Conservation (phyloP, 805 yeast species). For the Metschnikowia borealis region DNA sequence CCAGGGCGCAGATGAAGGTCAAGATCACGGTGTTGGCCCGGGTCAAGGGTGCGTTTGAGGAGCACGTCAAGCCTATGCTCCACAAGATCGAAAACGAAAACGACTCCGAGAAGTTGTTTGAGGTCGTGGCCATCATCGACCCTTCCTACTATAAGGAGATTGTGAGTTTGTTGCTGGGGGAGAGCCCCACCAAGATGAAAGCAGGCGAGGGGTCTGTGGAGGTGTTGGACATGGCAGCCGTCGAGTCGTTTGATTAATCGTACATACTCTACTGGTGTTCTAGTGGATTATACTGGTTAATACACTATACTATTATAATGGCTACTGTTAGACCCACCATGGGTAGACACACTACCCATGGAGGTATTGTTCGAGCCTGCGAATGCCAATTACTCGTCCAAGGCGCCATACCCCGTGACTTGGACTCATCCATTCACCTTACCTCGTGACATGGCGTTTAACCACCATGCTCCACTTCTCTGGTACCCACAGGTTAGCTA, state of each 20-base stretch:
- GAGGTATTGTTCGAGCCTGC: no score
- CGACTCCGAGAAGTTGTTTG: slow-evolving; percentile 40
- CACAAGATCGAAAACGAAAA: slow-evolving; percentile 38
- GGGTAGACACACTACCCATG: no score
- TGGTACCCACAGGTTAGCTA: no score
- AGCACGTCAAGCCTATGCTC: slow-evolving; percentile 31
- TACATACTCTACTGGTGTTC: no score
- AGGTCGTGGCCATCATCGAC: slow-evolving; percentile 64
- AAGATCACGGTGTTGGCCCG: slow-evolving; percentile 56
- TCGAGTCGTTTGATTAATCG: slow-evolving; percentile 40
- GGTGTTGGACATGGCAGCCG: slow-evolving; percentile 84
- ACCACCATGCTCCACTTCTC: no score
- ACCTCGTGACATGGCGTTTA: no score
- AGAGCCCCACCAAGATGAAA: slow-evolving; percentile 36
- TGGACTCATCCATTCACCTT: no score
- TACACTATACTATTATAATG: neutral
- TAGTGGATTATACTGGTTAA: neutral
- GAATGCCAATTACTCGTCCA: no score
- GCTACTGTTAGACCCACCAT: no score
- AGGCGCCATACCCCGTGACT: no score
- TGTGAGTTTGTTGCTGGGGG: slow-evolving; percentile 55
- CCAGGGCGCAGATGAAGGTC: slow-evolving; percentile 89
- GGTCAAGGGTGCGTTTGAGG: slow-evolving; percentile 38
- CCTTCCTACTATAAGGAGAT: slow-evolving; percentile 78
- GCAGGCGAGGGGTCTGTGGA: slow-evolving; percentile 65